These are phyloP conservation scores for Aspergillus tubingensis DNA, from an alignment of 2,329 filamentous ascomycete genomes.

Conservation along the genomic window DNA sequence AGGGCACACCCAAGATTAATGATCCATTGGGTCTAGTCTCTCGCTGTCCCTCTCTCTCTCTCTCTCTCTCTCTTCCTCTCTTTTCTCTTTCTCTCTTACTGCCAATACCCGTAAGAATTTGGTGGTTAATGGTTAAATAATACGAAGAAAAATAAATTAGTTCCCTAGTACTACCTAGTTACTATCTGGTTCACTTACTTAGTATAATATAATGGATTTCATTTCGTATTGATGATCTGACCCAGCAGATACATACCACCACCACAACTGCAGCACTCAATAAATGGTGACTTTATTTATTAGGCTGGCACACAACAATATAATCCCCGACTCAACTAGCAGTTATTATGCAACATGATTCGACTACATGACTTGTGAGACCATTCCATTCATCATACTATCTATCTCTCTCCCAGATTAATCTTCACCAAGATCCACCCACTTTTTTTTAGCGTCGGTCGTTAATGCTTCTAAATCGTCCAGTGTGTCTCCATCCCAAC, in stretches of 20 bases:
- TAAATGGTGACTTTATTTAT: background rate
- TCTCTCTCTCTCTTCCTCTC: too few relatives aligned
- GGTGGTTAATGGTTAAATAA: too few relatives aligned
- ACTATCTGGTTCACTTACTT: too few relatives aligned
- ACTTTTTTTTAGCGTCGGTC: conserved; percentile 13
- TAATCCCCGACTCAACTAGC: background rate
- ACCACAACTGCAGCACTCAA: background rate
- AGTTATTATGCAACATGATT: background rate
- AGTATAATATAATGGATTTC: too few relatives aligned
- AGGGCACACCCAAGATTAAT: background rate
- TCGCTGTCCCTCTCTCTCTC: too few relatives aligned
- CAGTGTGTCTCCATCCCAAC: conserved; percentile 2
- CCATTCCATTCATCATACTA: background rate
- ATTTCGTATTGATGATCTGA: background rate
- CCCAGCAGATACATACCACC: background rate
- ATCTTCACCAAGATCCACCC: conserved; percentile 15
- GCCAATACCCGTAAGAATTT: too few relatives aligned
- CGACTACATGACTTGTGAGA: background rate
- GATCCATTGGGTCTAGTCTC: background rate
- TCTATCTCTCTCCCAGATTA: conserved; percentile 8
- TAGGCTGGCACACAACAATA: background rate
- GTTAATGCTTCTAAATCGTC: conserved; percentile 9
- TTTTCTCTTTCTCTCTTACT: too few relatives aligned
- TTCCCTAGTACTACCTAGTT: background rate
- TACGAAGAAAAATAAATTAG: background rate